phyloP scores from a whole-genome alignment of 139 green algal genomes.

The Volvox reticuliferus region DNA sequence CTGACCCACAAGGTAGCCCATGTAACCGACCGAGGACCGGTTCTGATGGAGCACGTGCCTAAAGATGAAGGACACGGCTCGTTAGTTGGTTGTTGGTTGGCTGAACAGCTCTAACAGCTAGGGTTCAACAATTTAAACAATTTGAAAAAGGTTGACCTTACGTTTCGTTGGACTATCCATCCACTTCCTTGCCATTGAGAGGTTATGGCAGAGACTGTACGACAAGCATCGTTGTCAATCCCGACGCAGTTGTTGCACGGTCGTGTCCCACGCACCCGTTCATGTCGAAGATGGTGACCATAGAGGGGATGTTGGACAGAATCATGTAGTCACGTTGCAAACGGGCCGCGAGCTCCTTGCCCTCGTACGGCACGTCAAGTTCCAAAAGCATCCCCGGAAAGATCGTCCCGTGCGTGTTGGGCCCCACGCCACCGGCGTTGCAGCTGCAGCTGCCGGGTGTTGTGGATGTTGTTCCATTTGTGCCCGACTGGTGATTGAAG shows the following conservation, averaged over 20 bases:
- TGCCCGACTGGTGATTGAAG: background rate
- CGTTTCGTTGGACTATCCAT: too few relatives aligned
- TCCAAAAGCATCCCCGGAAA: slow-evolving; percentile 46
- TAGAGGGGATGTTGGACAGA: slow-evolving; percentile 43
- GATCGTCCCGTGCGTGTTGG: background rate
- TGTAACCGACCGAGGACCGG: slow-evolving; percentile 14
- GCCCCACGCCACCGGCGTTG: background rate
- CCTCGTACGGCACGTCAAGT: slow-evolving; percentile 54
- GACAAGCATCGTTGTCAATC: too few relatives aligned
- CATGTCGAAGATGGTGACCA: slow-evolving; percentile 27
- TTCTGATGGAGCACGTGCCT: slow-evolving; percentile 42
- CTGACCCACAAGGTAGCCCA: slow-evolving; percentile 20
- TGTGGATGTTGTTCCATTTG: too few relatives aligned
- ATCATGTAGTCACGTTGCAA: slow-evolving; percentile 57
- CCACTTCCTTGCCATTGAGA: too few relatives aligned
- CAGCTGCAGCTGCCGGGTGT: background rate
- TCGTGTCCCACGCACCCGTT: background rate
- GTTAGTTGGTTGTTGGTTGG: too few relatives aligned
- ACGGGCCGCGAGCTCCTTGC: slow-evolving; percentile 46
- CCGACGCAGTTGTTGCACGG: too few relatives aligned
- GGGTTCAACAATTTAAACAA: too few relatives aligned
- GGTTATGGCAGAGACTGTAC: too few relatives aligned
- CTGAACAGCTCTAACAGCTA: too few relatives aligned
- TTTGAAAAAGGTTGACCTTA: too few relatives aligned
- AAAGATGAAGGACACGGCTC: background rate